Conservation (phyloP, 179 eudicot genomes). For the Amaranthus tricolor region DNA sequence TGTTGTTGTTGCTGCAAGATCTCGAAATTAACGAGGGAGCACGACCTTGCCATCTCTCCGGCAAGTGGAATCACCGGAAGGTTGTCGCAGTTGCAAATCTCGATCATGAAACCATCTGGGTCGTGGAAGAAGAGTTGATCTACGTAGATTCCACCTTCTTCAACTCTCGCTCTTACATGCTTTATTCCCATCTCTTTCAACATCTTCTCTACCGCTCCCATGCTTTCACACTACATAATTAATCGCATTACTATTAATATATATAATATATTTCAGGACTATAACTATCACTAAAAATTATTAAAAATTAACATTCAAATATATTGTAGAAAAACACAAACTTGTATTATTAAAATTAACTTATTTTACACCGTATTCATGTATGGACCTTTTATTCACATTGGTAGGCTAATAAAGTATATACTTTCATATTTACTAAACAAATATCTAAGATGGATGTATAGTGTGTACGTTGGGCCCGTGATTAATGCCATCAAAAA, state of each 20-base stretch:
- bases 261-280: too few relatives aligned
- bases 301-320: too few relatives aligned
- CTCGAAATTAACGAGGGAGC: slow-evolving; percentile 52
- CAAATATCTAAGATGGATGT: not conserved
- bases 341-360: too few relatives aligned
- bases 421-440: not conserved
- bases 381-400: too few relatives aligned
- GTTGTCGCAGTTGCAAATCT: slow-evolving; percentile 88
- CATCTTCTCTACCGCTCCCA: slow-evolving; percentile 86
- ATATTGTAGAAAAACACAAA: too few relatives aligned
- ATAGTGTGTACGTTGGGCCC: too few relatives aligned
- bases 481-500: not conserved
- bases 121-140: slow-evolving; percentile 97
- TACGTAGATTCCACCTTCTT: slow-evolving; percentile 78
- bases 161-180: slow-evolving; percentile 57
- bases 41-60: slow-evolving; percentile 56
- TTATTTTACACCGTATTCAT: too few relatives aligned
- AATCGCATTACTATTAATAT: not conserved
- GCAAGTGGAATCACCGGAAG: slow-evolving; percentile 69
- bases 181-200: slow-evolving; percentile 71
- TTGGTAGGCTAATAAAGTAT: too few relatives aligned
- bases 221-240: slow-evolving; percentile 78
- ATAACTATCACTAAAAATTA: too few relatives aligned
- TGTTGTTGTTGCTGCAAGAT: slow-evolving; percentile 40
- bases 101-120: slow-evolving; percentile 98